phyloP scores from a whole-genome alignment of 2,329 filamentous ascomycete genomes.

The Alternaria brassicae region DNA sequence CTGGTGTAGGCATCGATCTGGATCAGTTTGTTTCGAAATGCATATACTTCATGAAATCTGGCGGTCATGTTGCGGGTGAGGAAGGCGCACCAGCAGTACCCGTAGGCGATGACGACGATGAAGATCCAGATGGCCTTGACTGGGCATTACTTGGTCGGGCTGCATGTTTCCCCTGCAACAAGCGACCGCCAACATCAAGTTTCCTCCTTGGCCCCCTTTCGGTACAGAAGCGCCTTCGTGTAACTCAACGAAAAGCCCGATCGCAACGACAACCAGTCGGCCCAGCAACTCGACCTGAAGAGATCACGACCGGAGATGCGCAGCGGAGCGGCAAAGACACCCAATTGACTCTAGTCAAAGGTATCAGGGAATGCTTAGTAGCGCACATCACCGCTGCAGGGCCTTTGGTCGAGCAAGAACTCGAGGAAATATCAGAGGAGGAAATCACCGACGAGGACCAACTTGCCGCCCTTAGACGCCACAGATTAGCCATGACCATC shows the following conservation, averaged over 20 bases:
- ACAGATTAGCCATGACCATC: slow-evolving; percentile 66
- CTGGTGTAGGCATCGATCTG: slow-evolving; percentile 78
- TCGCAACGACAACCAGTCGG: slow-evolving; percentile 72
- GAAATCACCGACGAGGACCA: slow-evolving; percentile 48
- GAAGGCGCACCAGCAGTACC: slow-evolving; percentile 59
- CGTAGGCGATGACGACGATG: slow-evolving; percentile 66
- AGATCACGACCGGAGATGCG: slow-evolving; percentile 76
- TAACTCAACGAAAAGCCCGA: slow-evolving; percentile 70
- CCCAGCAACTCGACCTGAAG: slow-evolving; percentile 76
- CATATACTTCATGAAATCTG: slow-evolving; percentile 80
- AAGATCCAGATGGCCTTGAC: slow-evolving; percentile 73
- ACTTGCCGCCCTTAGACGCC: slow-evolving; percentile 65
- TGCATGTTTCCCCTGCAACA: slow-evolving; percentile 75
- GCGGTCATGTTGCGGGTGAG: slow-evolving; percentile 61
- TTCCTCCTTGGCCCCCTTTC: slow-evolving; percentile 90
- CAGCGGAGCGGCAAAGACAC: slow-evolving; percentile 79
- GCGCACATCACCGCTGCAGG: slow-evolving; percentile 47
- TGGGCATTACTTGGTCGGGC: slow-evolving; percentile 84
- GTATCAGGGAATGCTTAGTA: slow-evolving; percentile 70
- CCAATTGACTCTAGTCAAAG: slow-evolving; percentile 77
- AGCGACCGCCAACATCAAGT: slow-evolving; percentile 77
- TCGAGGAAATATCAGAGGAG: slow-evolving; percentile 32
- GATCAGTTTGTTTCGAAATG: slow-evolving; percentile 93
- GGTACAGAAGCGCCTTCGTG: slow-evolving; percentile 81
- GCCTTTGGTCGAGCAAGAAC: slow-evolving; percentile 54